Base-by-base conservation (phyloP, 2,329 filamentous ascomycete genomes). In the Fusarium paranaense region DNA sequence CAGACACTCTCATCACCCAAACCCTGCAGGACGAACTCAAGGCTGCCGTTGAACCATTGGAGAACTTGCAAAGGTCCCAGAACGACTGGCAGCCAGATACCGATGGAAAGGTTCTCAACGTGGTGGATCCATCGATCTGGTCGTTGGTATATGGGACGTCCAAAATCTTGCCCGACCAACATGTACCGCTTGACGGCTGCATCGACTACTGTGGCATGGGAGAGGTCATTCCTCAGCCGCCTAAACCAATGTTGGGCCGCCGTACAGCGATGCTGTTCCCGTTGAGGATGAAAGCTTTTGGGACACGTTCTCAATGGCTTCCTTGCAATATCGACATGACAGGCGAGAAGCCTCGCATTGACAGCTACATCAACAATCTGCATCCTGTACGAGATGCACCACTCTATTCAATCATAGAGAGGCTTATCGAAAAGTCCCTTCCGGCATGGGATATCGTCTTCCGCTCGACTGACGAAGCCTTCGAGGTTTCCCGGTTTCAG, bases 31-130 rank as follows among this genome's bases (percentile, higher is more conserved):
- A 42, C 6, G 18, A 35, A 16, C 67, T 70, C 1, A 37, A 45
- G 3, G 50, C 22, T 32, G 42, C 45, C 0, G 35, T 68, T 2
- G 6, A 33, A 10, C 5, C 25, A 1, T 22, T 69, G 2, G 59
- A 64, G 6, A 3, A 69, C 0, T 35, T 64, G 0, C n/a, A 37
- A 0, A 2, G n/a, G 10, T 3, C 22, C 1, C 13, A 9, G 6
- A 50, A 52, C 3, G 67, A 71, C 3, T 71, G 67, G 67, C 63
- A 71, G 27, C 67, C 52, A n/a, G 11, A 25, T 3, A 67, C 50
- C 0, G 14, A 42, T 1, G 25, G 47, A 14, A 35, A 71, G 16
- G 42, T 64, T 3, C 18, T 63, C 0, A 52, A 71, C 5, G 52
- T 71, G 3, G 58, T 67, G 3, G 52, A 45, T 13, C 27, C 50